These are phyloP conservation scores for Tricholoma hemisulphureum DNA, from an alignment of 768 basidiomycete genomes.

Conservation along the genomic window DNA sequence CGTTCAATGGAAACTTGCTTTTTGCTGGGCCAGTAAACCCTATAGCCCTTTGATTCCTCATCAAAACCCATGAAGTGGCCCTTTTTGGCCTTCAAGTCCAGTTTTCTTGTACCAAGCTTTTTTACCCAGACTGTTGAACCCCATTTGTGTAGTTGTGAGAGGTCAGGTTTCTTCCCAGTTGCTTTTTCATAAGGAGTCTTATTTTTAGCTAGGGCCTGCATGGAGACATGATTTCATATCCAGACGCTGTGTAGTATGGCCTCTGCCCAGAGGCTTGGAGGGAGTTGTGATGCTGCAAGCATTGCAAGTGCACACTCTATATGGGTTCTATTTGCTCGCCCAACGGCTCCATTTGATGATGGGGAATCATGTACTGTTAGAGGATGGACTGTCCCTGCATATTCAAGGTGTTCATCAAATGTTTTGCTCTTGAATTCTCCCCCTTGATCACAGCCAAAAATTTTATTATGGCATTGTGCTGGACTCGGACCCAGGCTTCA, in stretches of 20 bases:
- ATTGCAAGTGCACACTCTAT: neutral
- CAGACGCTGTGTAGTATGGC: neutral
- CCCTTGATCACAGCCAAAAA: too few relatives aligned
- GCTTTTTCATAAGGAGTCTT: conserved; percentile 4
- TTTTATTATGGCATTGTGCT: too few relatives aligned
- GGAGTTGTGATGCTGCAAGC: too few relatives aligned
- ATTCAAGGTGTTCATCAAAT: neutral
- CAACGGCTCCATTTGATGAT: conserved; percentile 4
- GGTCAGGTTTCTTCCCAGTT: conserved; percentile 5
- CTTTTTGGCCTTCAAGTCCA: too few relatives aligned
- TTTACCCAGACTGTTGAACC: neutral
- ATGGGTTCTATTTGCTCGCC: conserved; percentile 4
- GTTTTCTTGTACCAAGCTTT: neutral
- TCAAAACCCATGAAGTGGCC: too few relatives aligned
- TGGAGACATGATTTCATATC: conserved; percentile 7
- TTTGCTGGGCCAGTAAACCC: too few relatives aligned
- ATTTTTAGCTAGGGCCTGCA: conserved; percentile 2
- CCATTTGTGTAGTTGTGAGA: too few relatives aligned
- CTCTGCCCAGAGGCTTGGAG: too few relatives aligned
- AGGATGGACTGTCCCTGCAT: neutral
- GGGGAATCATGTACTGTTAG: neutral
- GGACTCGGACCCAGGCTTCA: too few relatives aligned
- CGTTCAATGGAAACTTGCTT: neutral
- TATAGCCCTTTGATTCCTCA: conserved; percentile 3
- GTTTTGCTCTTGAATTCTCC: too few relatives aligned